These are phyloP conservation scores for Fusarium domesticum DNA, from an alignment of 2,329 filamentous ascomycete species.

Conservation along the genomic window DNA sequence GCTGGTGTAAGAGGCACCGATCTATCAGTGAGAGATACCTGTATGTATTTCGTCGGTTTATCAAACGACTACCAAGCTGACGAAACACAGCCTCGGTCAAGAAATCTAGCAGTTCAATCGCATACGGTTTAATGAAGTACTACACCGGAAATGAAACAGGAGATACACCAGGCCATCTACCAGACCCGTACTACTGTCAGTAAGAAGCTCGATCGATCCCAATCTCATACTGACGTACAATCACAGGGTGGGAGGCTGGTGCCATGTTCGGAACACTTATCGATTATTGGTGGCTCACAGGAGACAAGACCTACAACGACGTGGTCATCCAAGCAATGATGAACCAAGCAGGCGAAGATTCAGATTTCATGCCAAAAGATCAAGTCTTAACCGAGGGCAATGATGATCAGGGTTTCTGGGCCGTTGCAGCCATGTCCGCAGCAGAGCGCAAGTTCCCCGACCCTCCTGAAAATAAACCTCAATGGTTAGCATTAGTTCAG, in stretches of 20 bases:
- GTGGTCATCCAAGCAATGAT: conserved; percentile 54
- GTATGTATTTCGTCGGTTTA: not conserved
- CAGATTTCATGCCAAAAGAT: conserved; percentile 59
- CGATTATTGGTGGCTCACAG: conserved; percentile 68
- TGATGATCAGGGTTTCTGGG: conserved; percentile 71
- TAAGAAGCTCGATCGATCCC: conserved; percentile 68
- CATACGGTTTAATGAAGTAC: conserved; percentile 48
- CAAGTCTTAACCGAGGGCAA: conserved; percentile 58
- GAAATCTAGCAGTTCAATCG: conserved; percentile 28
- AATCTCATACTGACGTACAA: conserved; percentile 42
- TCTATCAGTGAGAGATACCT: not conserved
- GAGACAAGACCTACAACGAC: conserved; percentile 60
- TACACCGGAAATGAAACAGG: conserved; percentile 52
- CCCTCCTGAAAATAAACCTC: conserved; percentile 48
- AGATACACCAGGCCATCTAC: conserved; percentile 52
- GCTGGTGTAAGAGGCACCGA: not conserved
- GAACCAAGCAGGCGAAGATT: conserved; percentile 52
- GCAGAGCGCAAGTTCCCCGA: conserved; percentile 63
- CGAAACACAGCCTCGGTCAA: not conserved
- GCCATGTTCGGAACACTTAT: conserved; percentile 65
- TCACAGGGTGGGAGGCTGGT: conserved; percentile 31
- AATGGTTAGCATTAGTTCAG: conserved; percentile 64
- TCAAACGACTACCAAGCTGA: not conserved
- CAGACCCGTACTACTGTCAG: conserved; percentile 43
- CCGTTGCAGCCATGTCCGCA: conserved; percentile 63